Base-by-base conservation (phyloP, 495 filamentous ascomycete genomes). In the Penicillium cosmopolitanum region DNA sequence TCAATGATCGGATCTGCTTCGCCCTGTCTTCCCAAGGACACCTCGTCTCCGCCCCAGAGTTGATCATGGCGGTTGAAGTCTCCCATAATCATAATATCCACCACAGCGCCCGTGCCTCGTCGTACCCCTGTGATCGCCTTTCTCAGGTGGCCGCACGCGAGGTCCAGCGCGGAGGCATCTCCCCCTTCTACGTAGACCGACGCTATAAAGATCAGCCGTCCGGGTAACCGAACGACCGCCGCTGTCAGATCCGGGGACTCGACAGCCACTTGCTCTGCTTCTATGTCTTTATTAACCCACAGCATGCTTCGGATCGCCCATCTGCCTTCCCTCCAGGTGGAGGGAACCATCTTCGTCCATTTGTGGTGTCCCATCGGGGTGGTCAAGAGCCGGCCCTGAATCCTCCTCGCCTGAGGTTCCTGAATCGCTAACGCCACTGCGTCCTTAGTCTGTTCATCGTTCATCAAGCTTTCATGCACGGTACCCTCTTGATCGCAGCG, bases 61-160 rank as follows among this genome's bases (percentile, higher is more conserved):
- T 68, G 65, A 65, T 77, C 65, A 62, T 72, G 63, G 44, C 64
- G 66, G 58, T 74, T 74, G 46, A 74, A 74, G 64, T 76, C 68
- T 48, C 70, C 68, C 51, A 66, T 51, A 57, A 76, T 56, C 55
- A 67, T 53, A 31, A 64, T 38, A 12, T 67, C 61, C 58, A 67
- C 51, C 61, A 56, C 58, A 0, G 55, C 31, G 19, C 52, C 65
- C 23, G 54, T 56, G 42, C 58, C 57, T 51, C 47, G 56, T 34
- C 56, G 56, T 25, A 64, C 61, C 46, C 50, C 52, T 43, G 28
- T 44, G 18, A 64, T 53, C 15, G 56, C 61, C n/a, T 60, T 60
- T 40, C 61, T 46, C 5, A 64, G 53, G 53, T 56, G 56, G 58
- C 50, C 53, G 34, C 52, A 64, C 12, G 53, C 46, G 38, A 54